Evolutionary conservation across 1,139 yeast species (phyloP), one percentile per base, ranked within the genome.

Genomic region (Geotrichum candidum): DNA sequence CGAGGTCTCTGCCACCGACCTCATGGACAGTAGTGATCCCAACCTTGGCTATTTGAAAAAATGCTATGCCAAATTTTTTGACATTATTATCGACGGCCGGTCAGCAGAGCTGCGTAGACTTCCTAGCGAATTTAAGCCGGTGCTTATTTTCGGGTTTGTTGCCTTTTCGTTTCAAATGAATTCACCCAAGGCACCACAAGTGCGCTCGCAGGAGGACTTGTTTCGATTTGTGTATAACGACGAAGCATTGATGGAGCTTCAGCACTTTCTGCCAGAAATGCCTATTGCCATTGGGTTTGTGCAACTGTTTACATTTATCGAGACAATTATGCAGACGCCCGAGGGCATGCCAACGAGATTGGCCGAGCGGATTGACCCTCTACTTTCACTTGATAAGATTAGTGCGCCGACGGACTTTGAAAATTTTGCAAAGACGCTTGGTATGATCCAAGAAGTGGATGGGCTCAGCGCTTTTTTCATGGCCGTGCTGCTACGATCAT

Each of bases 121-220:
- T 7, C 2, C 25, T 22, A 27, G 51, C 2, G 57, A 54, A 18
- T 41, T 35, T 29, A 53, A 54, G 18, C 51, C 57, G 7, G 46
- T 58, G 7, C 51, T 53, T n/a, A 35, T 58, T 9, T 53, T 53
- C 48, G 57, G 56, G n/a, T 25, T 58, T 15, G 46, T 41, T n/a
- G 46, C 46, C 2, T 41, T 41, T 15, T 41, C 46, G 2, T 41
- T 41, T 41, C 46, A 41, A n/a, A 41, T 41, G 46, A 41, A 41
- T n/a, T 41, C 46, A 15, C 18, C 46, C 9, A 41, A 41, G 6
- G 46, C 46, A 3, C 46, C 46, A 2, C 46, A n/a, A 7, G 46
- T 41, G 46, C 18, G 46, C 18, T 13, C 46, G 18, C 46, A n/a
- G n/a, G 48, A n/a, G 15, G 33, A 33, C 5, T 33, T 54, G 11